These are phyloP conservation scores for Musa schizocarpa DNA, from an alignment of 176 grass and related monocot species.

Conservation along the genomic window DNA sequence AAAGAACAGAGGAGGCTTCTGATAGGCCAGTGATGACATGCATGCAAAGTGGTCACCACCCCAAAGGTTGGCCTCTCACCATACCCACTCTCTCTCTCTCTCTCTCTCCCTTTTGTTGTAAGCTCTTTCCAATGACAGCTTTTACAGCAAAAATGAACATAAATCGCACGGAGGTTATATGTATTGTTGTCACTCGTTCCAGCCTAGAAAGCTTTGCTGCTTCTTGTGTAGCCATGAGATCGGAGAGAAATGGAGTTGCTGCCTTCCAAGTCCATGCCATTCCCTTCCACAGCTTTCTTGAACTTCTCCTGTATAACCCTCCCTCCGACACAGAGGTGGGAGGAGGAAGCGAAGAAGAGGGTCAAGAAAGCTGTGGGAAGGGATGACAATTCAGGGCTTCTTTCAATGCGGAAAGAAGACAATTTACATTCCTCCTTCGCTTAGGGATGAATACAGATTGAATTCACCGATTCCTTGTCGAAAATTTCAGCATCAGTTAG, in stretches of 20 bases:
- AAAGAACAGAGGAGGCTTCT: slow-evolving; percentile 9
- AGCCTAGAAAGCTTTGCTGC: background rate
- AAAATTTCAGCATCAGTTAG: too few relatives aligned
- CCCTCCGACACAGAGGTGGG: background rate
- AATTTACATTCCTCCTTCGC: too few relatives aligned
- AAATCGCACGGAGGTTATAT: background rate
- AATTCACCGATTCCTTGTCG: too few relatives aligned
- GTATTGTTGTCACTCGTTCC: background rate
- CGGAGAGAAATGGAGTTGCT: background rate
- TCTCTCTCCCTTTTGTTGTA: background rate
- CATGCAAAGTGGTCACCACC: background rate
- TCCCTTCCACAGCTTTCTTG: slow-evolving; percentile 99
- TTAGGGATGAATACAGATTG: too few relatives aligned
- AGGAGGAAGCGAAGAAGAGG: slow-evolving; percentile 30
- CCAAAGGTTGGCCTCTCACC: background rate
- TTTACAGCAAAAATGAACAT: background rate
- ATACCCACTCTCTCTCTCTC: background rate
- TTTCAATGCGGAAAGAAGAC: background rate
- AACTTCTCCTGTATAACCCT: slow-evolving; percentile 41
- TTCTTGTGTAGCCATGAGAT: background rate
- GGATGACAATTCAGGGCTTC: slow-evolving; percentile 58
- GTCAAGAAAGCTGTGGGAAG: slow-evolving; percentile 99
- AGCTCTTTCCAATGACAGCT: background rate
- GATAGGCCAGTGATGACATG: background rate
- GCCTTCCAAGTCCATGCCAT: slow-evolving; percentile 56